Evolutionary conservation across 1,139 yeast species (phyloP).

Genomic region (Casaregolazyma lundiana): DNA sequence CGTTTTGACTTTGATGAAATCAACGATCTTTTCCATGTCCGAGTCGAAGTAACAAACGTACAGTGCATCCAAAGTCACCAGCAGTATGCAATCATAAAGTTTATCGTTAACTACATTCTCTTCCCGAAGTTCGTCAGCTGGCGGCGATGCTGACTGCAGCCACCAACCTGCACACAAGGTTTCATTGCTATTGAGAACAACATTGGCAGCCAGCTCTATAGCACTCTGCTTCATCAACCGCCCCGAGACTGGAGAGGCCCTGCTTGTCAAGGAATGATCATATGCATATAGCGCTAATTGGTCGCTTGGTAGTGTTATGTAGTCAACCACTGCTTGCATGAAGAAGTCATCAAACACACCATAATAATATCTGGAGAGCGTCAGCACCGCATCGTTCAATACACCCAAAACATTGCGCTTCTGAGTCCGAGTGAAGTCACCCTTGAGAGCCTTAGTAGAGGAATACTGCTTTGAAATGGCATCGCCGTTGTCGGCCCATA

Average conservation of each 20-base stretch:
- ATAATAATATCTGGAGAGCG: constrained; percentile 39
- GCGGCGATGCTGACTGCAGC: constrained; percentile 19
- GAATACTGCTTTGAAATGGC: constrained; percentile 42
- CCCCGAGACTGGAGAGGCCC: constrained; percentile 32
- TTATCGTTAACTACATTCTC: too few species aligned
- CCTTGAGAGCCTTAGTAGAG: constrained; percentile 42
- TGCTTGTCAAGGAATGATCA: constrained; percentile 34
- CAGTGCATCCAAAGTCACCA: constrained; percentile 22
- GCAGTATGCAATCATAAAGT: constrained; percentile 21
- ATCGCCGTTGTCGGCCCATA: constrained; percentile 48
- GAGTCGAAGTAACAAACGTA: constrained; percentile 25
- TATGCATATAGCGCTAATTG: constrained; percentile 37
- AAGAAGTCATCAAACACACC: constrained; percentile 41
- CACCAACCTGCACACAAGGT: constrained; percentile 23
- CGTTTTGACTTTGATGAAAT: constrained; percentile 20
- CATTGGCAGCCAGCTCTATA: constrained; percentile 20
- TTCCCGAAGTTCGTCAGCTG: constrained; percentile 6
- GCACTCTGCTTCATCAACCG: constrained; percentile 25
- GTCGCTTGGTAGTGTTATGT: constrained; percentile 34
- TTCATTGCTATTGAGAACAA: constrained; percentile 20
- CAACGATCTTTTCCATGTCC: constrained; percentile 21
- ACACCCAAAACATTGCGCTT: constrained; percentile 39
- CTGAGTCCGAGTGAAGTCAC: constrained; percentile 42
- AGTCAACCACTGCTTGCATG: constrained; percentile 40
- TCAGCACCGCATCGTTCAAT: constrained; percentile 39